Evolutionary conservation across 371 early-diverging fungal species (phyloP).

Genomic region (Batkoa obscura): DNA sequence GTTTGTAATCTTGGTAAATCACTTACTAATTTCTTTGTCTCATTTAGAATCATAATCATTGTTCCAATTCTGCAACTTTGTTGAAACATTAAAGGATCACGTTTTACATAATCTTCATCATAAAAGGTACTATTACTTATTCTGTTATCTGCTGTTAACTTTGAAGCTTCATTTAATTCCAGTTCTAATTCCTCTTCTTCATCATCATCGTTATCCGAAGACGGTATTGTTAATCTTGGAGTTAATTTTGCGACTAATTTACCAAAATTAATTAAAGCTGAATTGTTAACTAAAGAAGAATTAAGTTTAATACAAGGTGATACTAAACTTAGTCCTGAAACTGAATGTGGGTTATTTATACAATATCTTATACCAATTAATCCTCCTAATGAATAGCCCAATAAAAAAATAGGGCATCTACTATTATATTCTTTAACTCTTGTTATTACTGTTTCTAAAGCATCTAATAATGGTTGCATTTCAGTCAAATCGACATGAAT

Average conservation of each 20-base stretch:
- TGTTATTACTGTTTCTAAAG: not conserved
- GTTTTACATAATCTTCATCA: not conserved
- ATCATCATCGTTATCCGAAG: not conserved
- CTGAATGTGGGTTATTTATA: not conserved
- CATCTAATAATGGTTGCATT: not conserved
- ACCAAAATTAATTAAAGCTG: not conserved
- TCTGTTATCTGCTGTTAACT: not conserved
- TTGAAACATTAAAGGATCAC: not conserved
- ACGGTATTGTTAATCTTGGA: not conserved
- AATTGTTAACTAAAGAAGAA: not conserved
- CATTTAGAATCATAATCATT: not conserved
- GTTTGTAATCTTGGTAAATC: not conserved
- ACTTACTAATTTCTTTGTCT: not conserved
- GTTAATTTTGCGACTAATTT: not conserved
- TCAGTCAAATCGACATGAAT: not conserved
- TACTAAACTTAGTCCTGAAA: not conserved
- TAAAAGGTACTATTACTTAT: no score
- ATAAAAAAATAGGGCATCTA: not conserved
- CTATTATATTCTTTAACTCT: not conserved
- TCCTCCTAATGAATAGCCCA: constrained; percentile 4
- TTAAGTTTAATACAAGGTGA: constrained; percentile 1
- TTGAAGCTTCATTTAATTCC: no score
- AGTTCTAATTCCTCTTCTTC: no score
- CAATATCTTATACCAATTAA: not conserved
- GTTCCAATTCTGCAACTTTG: not conserved